phyloP scores from a whole-genome alignment of 2,329 filamentous ascomycete species.

The Scytalidium sp. region DNA sequence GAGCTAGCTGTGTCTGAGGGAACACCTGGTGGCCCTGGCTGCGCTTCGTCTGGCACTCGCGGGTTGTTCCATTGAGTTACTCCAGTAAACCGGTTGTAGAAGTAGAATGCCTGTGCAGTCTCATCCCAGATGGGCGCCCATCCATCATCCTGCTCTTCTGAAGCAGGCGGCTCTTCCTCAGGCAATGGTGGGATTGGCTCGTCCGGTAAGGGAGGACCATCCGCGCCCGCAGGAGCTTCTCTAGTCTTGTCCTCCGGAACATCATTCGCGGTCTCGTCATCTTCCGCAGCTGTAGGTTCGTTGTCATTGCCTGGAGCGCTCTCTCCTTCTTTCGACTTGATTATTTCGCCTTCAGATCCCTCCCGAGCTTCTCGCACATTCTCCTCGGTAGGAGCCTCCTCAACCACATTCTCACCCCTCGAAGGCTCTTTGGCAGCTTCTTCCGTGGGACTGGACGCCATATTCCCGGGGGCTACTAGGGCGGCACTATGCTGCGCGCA shows the following conservation, averaged over 20 bases:
- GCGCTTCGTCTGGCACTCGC: conserved; percentile 52
- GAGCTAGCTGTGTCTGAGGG: conserved; percentile 22
- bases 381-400: too few relatives aligned
- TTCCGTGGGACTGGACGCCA: background rate
- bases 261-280: conserved; percentile 4
- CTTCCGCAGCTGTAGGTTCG: background rate
- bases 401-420: too few relatives aligned
- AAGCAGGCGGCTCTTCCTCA: conserved; percentile 45
- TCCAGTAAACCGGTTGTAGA: conserved; percentile 77
- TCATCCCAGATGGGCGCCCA: conserved; percentile 82
- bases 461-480: background rate
- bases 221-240: conserved; percentile 30
- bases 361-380: too few relatives aligned
- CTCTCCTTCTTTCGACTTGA: background rate
- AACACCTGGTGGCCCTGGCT: conserved; percentile 25
- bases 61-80: conserved; percentile 85
- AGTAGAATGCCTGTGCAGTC: conserved; percentile 69
- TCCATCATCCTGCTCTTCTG: conserved; percentile 62
- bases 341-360: background rate
- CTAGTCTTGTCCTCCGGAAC: conserved; percentile 17
- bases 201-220: conserved; percentile 39
- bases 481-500: background rate
- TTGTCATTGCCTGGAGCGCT: background rate
- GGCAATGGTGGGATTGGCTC: conserved; percentile 36
- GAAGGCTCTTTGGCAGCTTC: background rate